Evolutionary conservation across 805 yeast species (phyloP), one percentile per base, ranked within the genome.

Genomic region (Suhomyces xylopsoci): DNA sequence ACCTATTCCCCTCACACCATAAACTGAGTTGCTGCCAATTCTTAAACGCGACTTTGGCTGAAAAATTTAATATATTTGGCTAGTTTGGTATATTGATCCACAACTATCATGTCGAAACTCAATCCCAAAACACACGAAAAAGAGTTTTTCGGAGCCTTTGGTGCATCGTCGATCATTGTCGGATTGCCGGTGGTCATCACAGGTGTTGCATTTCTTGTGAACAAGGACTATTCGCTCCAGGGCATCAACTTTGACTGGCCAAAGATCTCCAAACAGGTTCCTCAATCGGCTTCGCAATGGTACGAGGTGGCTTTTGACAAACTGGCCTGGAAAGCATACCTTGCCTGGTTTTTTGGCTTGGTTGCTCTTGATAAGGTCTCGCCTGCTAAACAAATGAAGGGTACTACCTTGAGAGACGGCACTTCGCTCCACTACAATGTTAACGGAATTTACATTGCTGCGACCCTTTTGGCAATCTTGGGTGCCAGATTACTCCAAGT

Each of bases 131-230:
- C 97, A 1, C 74, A 69, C 3, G 81, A 84, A 46, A 73, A 75
- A 54, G 98, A 93, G 67, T 93, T 93, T 67, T 79, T 80, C 30
- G 99, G 99, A 0, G 68, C 79, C 4, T 67, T 80, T 0, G 99
- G 99, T 4, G 90, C 94, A 0, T 43, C 82, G 1, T 78, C 76
- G 3, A 81, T 93, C 52, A 71, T 93, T 0, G 14, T 82, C 1
- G 87, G 87, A 1, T 74, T 93, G 22, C 97, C 97, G 0, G 44
- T 76, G 0, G 71, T 90, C 9, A 77, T 88, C 15, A 68, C 84
- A 9, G 68, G 79, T 22, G 75, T 92, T 52, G 84, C 83, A 51
- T 76, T 86, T 49, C 69, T 83, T 52, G 74, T 85, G 57, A 90
- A 91, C 61, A 84, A 82, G 36, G 60, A 67, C 10, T 86, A 85